Conservation (phyloP, 768 basidiomycete species). For the Lactifluus echinatus region DNA sequence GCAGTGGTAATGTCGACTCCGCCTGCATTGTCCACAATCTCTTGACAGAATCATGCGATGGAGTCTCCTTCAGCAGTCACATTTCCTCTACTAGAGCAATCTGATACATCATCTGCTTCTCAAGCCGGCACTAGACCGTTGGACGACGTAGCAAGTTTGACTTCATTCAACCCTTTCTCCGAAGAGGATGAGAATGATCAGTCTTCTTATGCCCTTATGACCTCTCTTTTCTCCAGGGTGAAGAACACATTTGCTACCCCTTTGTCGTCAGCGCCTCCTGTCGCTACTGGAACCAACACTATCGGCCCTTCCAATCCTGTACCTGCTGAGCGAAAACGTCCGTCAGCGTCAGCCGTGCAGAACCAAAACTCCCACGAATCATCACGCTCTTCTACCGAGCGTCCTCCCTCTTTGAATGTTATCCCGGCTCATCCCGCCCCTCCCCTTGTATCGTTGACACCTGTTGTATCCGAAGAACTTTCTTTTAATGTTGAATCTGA, state of each 20-base stretch:
- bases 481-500: conserved; percentile 62
- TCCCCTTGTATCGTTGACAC: conserved; percentile 77
- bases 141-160: conserved; percentile 64
- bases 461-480: conserved; percentile 71
- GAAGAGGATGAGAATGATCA: conserved; percentile 89
- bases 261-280: conserved; percentile 40
- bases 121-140: conserved; percentile 49
- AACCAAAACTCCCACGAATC: conserved; percentile 40
- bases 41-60: conserved; percentile 10
- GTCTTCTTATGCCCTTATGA: conserved; percentile 76
- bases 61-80: conserved; percentile 1
- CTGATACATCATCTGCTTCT: conserved; percentile 43
- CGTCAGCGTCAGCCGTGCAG: conserved; percentile 40
- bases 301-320: conserved; percentile 25
- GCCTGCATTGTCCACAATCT: not conserved
- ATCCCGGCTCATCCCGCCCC: conserved; percentile 55
- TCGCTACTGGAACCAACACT: conserved; percentile 26
- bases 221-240: conserved; percentile 72
- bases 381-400: conserved; percentile 43
- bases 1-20: not conserved
- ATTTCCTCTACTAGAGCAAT: conserved; percentile 29
- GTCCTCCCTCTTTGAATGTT: conserved; percentile 48
- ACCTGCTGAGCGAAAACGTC: conserved; percentile 48
- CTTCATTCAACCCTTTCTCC: conserved; percentile 87
- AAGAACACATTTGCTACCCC: conserved; percentile 71